phyloP scores from a whole-genome alignment of 352 stramenopile genomes.

The Phytophthora cajani region DNA sequence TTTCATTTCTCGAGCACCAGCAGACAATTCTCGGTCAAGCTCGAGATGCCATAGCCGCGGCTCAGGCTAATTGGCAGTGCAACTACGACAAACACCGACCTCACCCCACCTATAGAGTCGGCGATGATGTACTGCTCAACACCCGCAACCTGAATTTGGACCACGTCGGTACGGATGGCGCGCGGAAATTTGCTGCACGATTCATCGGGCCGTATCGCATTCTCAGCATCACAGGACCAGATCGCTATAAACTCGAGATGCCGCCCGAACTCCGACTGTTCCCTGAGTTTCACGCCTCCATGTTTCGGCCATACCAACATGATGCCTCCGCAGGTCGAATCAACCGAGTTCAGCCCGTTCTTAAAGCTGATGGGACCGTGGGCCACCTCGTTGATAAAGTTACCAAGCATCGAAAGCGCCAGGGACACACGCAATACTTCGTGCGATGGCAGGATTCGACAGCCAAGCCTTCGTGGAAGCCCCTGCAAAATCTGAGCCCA shows the following conservation, averaged over 20 bases:
- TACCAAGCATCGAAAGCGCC: neutral
- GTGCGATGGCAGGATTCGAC: neutral
- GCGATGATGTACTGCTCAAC: neutral
- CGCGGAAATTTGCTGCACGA: neutral
- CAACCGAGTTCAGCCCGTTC: neutral
- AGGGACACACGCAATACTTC: neutral
- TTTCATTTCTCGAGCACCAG: slow-evolving; percentile 1
- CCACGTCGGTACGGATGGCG: neutral
- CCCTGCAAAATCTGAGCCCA: neutral
- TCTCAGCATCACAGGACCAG: neutral
- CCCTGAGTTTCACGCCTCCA: neutral
- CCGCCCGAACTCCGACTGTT: neutral
- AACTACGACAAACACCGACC: neutral
- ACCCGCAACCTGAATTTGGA: neutral
- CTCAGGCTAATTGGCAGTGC: neutral
- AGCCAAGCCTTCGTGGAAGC: neutral
- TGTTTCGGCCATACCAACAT: neutral
- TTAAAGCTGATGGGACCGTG: neutral
- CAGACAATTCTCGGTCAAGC: slow-evolving; percentile 3
- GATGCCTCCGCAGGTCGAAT: neutral
- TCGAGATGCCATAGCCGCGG: neutral
- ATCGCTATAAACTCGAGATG: neutral
- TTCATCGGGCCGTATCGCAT: neutral
- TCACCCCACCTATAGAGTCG: neutral
- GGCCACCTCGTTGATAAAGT: neutral